Percentiles rank a stretch among this genome's conserved stretches.
Evolutionary conservation across 768 basidiomycete genomes (phyloP).

Genomic region (Candolleomyces eurysporus): DNA sequence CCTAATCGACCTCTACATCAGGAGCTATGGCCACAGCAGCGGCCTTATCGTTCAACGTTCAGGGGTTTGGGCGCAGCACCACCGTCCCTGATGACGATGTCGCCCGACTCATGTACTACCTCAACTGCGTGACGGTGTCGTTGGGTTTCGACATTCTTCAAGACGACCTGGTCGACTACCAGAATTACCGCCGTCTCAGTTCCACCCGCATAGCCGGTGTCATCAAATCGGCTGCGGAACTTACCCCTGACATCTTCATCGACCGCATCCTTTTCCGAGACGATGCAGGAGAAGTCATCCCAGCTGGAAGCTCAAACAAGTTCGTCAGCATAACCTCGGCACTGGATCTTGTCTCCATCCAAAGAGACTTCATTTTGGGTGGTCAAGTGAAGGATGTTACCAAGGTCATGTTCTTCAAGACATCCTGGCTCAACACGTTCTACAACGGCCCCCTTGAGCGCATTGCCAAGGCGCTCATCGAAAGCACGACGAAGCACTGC

Average conservation of each 20-base stretch:
- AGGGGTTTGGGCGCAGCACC: slow-evolving; percentile 8
- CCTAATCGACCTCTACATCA: not conserved
- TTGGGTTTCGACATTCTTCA: slow-evolving; percentile 17
- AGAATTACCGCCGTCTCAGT: slow-evolving; percentile 12
- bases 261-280: slow-evolving; percentile 17
- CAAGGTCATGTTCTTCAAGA: slow-evolving; percentile 18
- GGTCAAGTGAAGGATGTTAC: slow-evolving; percentile 18
- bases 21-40: slow-evolving; percentile 10
- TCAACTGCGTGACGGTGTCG: slow-evolving; percentile 18
- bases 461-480: slow-evolving; percentile 13
- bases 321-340: slow-evolving; percentile 17
- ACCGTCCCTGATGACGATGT: slow-evolving; percentile 16
- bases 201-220: slow-evolving; percentile 12
- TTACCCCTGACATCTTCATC: slow-evolving; percentile 16
- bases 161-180: slow-evolving; percentile 16
- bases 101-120: slow-evolving; percentile 21
- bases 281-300: slow-evolving; percentile 12
- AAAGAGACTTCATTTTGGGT: slow-evolving; percentile 15
- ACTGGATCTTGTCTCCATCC: slow-evolving; percentile 13
- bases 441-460: slow-evolving; percentile 14
- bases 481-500: slow-evolving; percentile 11
- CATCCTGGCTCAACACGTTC: slow-evolving; percentile 14
- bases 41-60: slow-evolving; percentile 11
- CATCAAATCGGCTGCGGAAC: slow-evolving; percentile 14
- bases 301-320: slow-evolving; percentile 5